Base-by-base conservation (phyloP, 2,329 filamentous ascomycete genomes). In the Pseudogymnoascus sp. region DNA sequence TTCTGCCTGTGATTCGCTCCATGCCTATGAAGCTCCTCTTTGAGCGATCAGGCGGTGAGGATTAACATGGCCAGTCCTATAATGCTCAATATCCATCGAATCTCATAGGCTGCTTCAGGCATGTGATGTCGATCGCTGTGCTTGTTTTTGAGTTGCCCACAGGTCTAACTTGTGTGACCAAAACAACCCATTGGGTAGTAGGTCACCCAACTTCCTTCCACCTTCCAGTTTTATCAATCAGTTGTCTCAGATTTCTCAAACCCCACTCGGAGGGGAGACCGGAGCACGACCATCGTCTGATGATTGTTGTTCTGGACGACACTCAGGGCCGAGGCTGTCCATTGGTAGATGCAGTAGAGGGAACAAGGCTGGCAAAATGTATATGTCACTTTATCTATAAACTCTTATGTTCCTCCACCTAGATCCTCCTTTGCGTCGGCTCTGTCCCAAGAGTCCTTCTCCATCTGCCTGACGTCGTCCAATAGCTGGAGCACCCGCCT, bases 391-490 rank as follows among this genome's bases (percentile, higher is more conserved):
- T 14, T 53, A 53, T 53, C 47, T 53, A 35, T 20, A 33, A 14
- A 33, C n/a, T 18, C 18, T 53, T 33, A 53, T 14, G 15, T 53
- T 12, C 28, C 18, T 53, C 47, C 37, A 1, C 85, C 85, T 62
- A 86, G 70, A 71, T 91, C 87, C 71, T 94, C 90, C 28, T 88
- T 82, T 1, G 89, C 89, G 71, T 82, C 87, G 36, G 76, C 73
- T 62, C 84, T 77, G 73, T 92, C 82, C 90, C 91, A 96, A 33
- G 87, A 91, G 62, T 80, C 78, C 68, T 77, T 78, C 76, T 96
- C 92, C 50, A 96, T 73, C 37, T 66, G 66, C 67, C 81, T 78
- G 2, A 92, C 82, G 39, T 75, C 74, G n/a, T 73, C 71, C 53
- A 87, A 77, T 60, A 94, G 75, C 12, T 77, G 76, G 65, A 74